These are phyloP conservation scores for Cladosporium sp. DNA, from an alignment of 2,329 filamentous ascomycete genomes.

Conservation along the genomic window DNA sequence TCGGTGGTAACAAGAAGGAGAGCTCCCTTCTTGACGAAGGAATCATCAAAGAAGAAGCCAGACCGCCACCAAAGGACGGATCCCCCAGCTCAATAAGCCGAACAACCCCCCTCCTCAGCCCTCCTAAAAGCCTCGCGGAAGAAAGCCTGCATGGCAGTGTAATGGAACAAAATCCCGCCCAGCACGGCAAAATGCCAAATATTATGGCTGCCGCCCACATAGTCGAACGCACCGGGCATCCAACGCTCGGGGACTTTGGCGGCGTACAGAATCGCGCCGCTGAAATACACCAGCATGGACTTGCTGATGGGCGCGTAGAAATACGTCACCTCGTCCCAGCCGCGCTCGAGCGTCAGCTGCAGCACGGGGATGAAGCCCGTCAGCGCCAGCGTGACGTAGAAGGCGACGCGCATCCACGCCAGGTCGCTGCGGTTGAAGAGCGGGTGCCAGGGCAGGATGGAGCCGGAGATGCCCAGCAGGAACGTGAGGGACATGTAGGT, in stretches of 20 bases:
- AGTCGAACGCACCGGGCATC: constrained; percentile 91
- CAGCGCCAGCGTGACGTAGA: constrained; percentile 80
- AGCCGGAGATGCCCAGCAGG: constrained; percentile 75
- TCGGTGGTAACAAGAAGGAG: not conserved
- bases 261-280: constrained; percentile 82
- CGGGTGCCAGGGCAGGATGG: constrained; percentile 93
- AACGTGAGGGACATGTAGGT: constrained; percentile 81
- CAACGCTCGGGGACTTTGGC: constrained; percentile 91
- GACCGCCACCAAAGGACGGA: no score
- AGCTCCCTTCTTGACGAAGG: not conserved
- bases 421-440: constrained; percentile 90
- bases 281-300: constrained; percentile 79
- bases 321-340: constrained; percentile 73
- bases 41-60: not conserved
- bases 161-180: constrained; percentile 96
- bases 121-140: constrained; percentile 57
- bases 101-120: constrained; percentile 26
- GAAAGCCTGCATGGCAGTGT: constrained; percentile 91
- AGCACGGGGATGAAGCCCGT: constrained; percentile 87
- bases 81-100: constrained; percentile 23
- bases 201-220: constrained; percentile 92
- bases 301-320: constrained; percentile 89
- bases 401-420: constrained; percentile 87
- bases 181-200: constrained; percentile 95
- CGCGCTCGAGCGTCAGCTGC: constrained; percentile 75